These are phyloP conservation scores for Russula griseocarnosa DNA, from an alignment of 768 basidiomycete genomes.

Conservation along the genomic window DNA sequence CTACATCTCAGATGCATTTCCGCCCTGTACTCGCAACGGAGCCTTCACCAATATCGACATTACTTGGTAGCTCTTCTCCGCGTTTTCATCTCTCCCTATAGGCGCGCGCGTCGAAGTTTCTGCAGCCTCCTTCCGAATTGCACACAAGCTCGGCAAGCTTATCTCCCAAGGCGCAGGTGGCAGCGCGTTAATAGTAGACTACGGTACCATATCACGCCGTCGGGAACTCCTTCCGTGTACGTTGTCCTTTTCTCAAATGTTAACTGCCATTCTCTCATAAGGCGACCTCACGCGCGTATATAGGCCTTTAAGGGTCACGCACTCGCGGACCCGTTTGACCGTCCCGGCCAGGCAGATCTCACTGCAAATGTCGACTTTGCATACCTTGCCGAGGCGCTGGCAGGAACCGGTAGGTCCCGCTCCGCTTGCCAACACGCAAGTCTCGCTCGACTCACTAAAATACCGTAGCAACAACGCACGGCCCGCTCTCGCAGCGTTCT, in stretches of 20 bases:
- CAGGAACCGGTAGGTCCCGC: constrained; percentile 51
- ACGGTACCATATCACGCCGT: constrained; percentile 71
- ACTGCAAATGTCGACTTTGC: constrained; percentile 98
- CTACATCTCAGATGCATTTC: constrained; percentile 38
- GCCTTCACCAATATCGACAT: constrained; percentile 49
- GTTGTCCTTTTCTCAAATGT: constrained; percentile 30
- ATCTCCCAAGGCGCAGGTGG: constrained; percentile 28
- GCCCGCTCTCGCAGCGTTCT: constrained; percentile 66
- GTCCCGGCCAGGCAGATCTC: constrained; percentile 84
- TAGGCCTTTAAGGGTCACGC: constrained; percentile 90
- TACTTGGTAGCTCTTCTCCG: constrained; percentile 61
- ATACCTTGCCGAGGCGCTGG: constrained; percentile 74
- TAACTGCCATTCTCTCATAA: not conserved
- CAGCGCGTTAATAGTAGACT: constrained; percentile 81
- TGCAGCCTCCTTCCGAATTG: constrained; percentile 62
- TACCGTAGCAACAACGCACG: constrained; percentile 46
- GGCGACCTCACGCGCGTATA: not conserved
- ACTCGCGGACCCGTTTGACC: constrained; percentile 77
- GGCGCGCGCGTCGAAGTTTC: constrained; percentile 82
- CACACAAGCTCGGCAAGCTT: constrained; percentile 65
- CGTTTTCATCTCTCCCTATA: constrained; percentile 59
- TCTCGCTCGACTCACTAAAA: not conserved
- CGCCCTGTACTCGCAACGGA: constrained; percentile 62
- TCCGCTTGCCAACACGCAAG: not conserved
- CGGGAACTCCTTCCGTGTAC: constrained; percentile 75